Evolutionary conservation across 2,329 filamentous ascomycete species (phyloP).

Genomic region (Sclerotinia glacialis): DNA sequence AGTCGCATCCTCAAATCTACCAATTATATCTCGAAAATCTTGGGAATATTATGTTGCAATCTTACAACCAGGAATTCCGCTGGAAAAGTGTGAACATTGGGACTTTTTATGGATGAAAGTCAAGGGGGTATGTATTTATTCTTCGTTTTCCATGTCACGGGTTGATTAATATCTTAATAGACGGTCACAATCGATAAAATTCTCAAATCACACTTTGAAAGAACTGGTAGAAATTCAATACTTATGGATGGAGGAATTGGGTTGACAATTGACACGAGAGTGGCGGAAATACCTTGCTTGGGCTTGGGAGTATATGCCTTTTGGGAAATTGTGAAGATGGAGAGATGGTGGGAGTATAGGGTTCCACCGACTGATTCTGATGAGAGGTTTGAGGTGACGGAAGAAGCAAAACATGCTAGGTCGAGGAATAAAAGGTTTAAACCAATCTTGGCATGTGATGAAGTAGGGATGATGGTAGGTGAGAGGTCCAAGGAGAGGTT

Average conservation of each 20-base stretch:
- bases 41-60: conserved; percentile 12
- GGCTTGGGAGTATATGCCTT: neutral
- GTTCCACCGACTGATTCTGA: neutral
- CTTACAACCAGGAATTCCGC: neutral
- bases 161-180: neutral
- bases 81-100: conserved; percentile 1
- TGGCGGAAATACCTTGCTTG: neutral
- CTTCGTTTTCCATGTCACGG: too few relatives aligned
- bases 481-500: neutral
- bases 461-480: neutral
- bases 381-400: too few relatives aligned
- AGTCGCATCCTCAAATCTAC: conserved; percentile 7
- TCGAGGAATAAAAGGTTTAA: too few relatives aligned
- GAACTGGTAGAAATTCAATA: conserved; percentile 1
- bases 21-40: neutral
- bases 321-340: conserved; percentile 7
- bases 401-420: too few relatives aligned
- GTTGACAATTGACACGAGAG: neutral
- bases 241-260: neutral
- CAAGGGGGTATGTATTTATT: neutral
- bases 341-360: conserved; percentile 14
- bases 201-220: neutral
- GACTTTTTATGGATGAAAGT: conserved; percentile 11
- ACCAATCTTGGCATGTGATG: neutral
- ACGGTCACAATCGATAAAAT: neutral